phyloP scores from a whole-genome alignment of 2,329 filamentous ascomycete species.

The Trichoderma hamatum region DNA sequence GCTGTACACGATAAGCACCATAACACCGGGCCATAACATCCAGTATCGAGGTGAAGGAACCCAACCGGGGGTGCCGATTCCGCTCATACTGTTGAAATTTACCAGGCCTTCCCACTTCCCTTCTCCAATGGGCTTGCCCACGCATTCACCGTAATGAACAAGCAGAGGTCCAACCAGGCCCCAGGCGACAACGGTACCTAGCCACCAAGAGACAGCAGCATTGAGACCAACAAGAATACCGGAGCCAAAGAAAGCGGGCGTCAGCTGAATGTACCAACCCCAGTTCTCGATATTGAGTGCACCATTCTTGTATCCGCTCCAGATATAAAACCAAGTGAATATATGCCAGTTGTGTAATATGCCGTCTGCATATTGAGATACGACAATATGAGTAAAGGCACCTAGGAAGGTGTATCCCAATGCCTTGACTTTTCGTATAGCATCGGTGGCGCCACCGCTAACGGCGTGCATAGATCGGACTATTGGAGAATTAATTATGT shows the following conservation, averaged over 20 bases:
- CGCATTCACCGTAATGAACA: slow-evolving; percentile 54
- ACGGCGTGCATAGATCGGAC: slow-evolving; percentile 66
- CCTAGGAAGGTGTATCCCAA: slow-evolving; percentile 53
- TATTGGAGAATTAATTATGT: slow-evolving; percentile 37
- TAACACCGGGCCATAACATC: slow-evolving; percentile 50
- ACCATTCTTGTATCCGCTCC: slow-evolving; percentile 54
- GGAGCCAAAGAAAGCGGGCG: slow-evolving; percentile 63
- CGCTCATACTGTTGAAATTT: slow-evolving; percentile 39
- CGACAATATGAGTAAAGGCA: slow-evolving; percentile 57
- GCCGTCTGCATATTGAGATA: slow-evolving; percentile 61
- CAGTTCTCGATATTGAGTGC: slow-evolving; percentile 61
- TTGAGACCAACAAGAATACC: slow-evolving; percentile 57
- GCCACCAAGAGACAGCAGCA: slow-evolving; percentile 60
- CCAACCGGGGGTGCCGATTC: slow-evolving; percentile 36
- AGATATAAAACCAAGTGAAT: slow-evolving; percentile 58
- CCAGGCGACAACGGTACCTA: slow-evolving; percentile 59
- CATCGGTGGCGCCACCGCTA: slow-evolving; percentile 53
- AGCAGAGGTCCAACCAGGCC: slow-evolving; percentile 53
- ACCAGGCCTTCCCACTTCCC: slow-evolving; percentile 38
- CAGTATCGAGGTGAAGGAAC: slow-evolving; percentile 46
- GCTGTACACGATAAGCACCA: slow-evolving; percentile 48
- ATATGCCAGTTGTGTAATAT: slow-evolving; percentile 63
- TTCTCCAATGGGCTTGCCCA: slow-evolving; percentile 45
- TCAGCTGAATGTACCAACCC: slow-evolving; percentile 63
- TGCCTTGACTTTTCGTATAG: slow-evolving; percentile 60